Conservation (phyloP, 2,329 filamentous ascomycete species). For the Trichophyton mentagrophytes region DNA sequence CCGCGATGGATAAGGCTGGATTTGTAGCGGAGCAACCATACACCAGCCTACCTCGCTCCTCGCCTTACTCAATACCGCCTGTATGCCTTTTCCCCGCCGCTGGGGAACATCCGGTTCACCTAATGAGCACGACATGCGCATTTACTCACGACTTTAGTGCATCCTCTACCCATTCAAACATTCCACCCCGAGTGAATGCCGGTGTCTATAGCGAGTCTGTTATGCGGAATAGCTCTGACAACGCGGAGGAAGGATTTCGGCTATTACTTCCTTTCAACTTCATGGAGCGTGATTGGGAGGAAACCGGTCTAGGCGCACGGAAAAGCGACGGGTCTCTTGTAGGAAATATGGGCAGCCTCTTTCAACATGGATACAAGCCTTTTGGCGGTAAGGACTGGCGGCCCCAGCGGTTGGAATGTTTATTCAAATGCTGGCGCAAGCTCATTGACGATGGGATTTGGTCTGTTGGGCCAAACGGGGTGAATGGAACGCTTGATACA, state of each 20-base stretch:
- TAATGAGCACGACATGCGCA: not conserved
- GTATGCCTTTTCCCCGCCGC: not conserved
- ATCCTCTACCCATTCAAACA: not conserved
- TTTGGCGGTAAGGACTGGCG: not conserved
- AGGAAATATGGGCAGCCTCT: not conserved
- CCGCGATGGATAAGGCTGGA: not conserved
- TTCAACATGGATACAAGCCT: conserved; percentile 4
- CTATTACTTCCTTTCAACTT: conserved; percentile 4
- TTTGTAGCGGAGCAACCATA: not conserved
- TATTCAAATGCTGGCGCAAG: conserved; percentile 6
- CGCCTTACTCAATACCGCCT: not conserved
- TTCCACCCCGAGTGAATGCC: conserved; percentile 1
- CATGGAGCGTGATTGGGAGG: not conserved
- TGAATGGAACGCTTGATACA: conserved; percentile 4
- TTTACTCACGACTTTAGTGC: not conserved
- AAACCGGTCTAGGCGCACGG: not conserved
- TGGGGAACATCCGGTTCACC: not conserved
- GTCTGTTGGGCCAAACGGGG: conserved; percentile 1
- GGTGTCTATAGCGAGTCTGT: conserved; percentile 4
- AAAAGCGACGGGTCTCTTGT: conserved; percentile 1
- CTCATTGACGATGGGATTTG: conserved; percentile 1
- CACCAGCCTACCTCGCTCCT: conserved; percentile 1
- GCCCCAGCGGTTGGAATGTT: not conserved
- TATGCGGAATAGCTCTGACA: not conserved
- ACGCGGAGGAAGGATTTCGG: conserved; percentile 4